Percentiles rank a stretch among this genome's conserved stretches.
phyloP scores from a whole-genome alignment of 2,329 filamentous ascomycete genomes.

The Paraphaeosphaeria sporulosa region DNA sequence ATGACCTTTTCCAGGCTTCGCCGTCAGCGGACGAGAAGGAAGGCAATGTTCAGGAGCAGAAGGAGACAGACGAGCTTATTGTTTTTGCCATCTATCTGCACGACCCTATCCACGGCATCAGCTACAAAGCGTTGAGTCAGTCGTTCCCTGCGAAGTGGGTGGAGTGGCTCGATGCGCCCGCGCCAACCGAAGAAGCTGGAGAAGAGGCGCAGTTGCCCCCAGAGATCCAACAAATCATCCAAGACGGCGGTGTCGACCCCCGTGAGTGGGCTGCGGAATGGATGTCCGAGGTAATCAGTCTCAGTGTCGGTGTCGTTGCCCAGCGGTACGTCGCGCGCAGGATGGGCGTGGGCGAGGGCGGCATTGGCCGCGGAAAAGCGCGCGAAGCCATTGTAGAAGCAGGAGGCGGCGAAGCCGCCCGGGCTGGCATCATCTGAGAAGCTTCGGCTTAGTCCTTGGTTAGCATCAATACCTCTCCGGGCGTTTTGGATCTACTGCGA shows the following conservation, averaged over 20 bases:
- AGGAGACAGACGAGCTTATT: slow-evolving; percentile 70
- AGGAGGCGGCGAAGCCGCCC: slow-evolving; percentile 67
- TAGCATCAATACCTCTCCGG: slow-evolving; percentile 10
- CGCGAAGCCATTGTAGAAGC: slow-evolving; percentile 63
- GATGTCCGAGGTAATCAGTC: slow-evolving; percentile 84
- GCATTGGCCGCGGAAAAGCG: slow-evolving; percentile 64
- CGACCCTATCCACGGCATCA: slow-evolving; percentile 91
- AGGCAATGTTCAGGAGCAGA: slow-evolving; percentile 59
- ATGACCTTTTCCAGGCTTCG: slow-evolving; percentile 70
- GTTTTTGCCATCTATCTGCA: slow-evolving; percentile 80
- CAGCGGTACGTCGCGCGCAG: slow-evolving; percentile 93
- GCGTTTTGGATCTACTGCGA: slow-evolving; percentile 12
- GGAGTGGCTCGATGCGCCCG: slow-evolving; percentile 80
- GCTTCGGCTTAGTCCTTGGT: neutral
- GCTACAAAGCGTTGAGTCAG: slow-evolving; percentile 85
- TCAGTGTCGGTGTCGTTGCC: slow-evolving; percentile 84
- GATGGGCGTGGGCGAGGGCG: slow-evolving; percentile 94
- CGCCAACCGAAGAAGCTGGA: slow-evolving; percentile 34
- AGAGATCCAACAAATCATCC: slow-evolving; percentile 86
- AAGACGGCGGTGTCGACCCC: slow-evolving; percentile 79
- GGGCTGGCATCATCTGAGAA: slow-evolving; percentile 55
- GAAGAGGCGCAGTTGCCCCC: slow-evolving; percentile 72
- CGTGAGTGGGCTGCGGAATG: slow-evolving; percentile 98
- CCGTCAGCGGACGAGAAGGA: slow-evolving; percentile 63
- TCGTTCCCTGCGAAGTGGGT: slow-evolving; percentile 84